Evolutionary conservation across 805 yeast genomes (phyloP), one percentile per base, ranked within the genome.

Genomic region (Metschnikowia santaceciliae): DNA sequence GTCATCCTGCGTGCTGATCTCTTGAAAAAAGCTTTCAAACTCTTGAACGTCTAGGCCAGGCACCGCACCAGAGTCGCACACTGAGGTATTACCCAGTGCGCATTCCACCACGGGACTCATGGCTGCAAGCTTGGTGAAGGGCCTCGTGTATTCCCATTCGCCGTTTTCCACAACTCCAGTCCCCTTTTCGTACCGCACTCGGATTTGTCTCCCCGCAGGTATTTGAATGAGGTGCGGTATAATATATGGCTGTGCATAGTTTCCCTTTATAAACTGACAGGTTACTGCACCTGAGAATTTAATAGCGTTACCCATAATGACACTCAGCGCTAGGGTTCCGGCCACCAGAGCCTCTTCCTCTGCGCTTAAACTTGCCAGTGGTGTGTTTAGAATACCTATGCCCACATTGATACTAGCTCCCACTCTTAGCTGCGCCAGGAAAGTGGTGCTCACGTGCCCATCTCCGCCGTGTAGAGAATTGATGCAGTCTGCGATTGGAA

Each of bases 161-260:
- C 58, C 54, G 2, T 3, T 14, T n/a, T 35, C 30, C 10, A 42
- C 50, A 7, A 57, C 17, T 3, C 58, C 59, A 20, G 20, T 36
- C 1, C 40, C 41, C 19, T 46, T 49, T 11, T 39, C 22, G 32
- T 15, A 36, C 19, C 23, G 32, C 1, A 53, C 47, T 30, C 23
- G 32, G 2, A 48, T 36, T 19, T 50, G 45, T 19, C 36, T 37
- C 10, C 61, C 60, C 26, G 38, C 44, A 8, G 61, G 61, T 10
- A 54, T 47, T 32, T 35, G 40, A 32, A 55, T 33, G 23, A 42
- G 51, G 32, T 49, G 50, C 4, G 61, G 61, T 23, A 48, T 46
- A 10, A 58, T 40, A 37, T 49, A 58, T 5, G 56, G 49, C 49
- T 54, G 60, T n/a, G 54, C 56, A 22, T 32, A 56, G n/a, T 47